These are phyloP conservation scores for Arthrobotrys sphaeroides DNA, from an alignment of 2,329 filamentous ascomycete species.

Conservation along the genomic window DNA sequence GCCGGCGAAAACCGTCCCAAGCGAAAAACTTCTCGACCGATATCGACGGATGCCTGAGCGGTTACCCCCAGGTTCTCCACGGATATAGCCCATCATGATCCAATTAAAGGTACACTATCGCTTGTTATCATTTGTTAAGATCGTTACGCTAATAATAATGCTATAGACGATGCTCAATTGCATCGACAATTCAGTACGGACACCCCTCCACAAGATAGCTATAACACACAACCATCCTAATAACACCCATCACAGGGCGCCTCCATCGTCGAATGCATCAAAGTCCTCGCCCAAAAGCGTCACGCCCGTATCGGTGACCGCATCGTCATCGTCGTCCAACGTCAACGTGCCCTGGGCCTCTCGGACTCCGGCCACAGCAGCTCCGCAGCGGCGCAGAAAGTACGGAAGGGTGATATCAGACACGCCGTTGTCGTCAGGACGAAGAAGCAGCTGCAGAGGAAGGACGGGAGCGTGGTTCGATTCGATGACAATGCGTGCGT, in stretches of 20 bases:
- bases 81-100: conserved; percentile 75
- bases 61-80: conserved; percentile 27
- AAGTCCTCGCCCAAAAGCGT: conserved; percentile 89
- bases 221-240: conserved; percentile 10
- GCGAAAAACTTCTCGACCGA: conserved; percentile 10
- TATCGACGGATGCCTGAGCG: conserved; percentile 32
- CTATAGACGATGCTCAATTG: conserved; percentile 92
- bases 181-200: conserved; percentile 93
- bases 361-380: conserved; percentile 65
- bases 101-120: conserved; percentile 76
- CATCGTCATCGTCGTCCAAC: conserved; percentile 97
- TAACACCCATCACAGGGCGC: conserved; percentile 68
- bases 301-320: conserved; percentile 94
- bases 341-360: conserved; percentile 80
- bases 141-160: conserved; percentile 22
- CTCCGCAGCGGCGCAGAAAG: conserved; percentile 83
- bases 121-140: background rate
- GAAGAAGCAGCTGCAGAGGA: conserved; percentile 82
- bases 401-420: conserved; percentile 93
- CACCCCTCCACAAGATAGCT: background rate
- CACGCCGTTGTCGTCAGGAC: conserved; percentile 96
- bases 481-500: conserved; percentile 99
- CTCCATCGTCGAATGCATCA: conserved; percentile 93
- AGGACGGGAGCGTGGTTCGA: conserved; percentile 86
- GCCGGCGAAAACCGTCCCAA: conserved; percentile 2